Evolutionary conservation across 257 asterid species (phyloP).

Genomic region (Salvia miltiorrhiza): DNA sequence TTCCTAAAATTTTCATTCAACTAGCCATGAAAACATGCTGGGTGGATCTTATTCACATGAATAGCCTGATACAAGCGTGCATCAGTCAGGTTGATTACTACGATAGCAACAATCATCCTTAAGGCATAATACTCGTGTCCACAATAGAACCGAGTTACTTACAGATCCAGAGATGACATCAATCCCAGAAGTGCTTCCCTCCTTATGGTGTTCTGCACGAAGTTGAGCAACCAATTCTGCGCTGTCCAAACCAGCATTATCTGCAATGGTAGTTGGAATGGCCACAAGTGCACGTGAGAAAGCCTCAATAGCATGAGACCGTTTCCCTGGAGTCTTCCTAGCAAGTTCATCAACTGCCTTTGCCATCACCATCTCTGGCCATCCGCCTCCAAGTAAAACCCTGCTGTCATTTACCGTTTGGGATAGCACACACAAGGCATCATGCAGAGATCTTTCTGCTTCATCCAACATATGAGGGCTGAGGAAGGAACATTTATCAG

Average conservation of each 20-base stretch:
- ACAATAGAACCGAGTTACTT: neutral
- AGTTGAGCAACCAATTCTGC: conserved; percentile 86
- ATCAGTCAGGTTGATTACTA: neutral
- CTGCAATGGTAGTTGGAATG: conserved; percentile 87
- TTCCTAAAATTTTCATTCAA: neutral
- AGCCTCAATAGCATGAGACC: conserved; percentile 89
- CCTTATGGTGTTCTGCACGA: conserved; percentile 91
- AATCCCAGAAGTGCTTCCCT: conserved; percentile 69
- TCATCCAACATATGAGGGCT: conserved; percentile 92
- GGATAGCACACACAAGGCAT: conserved; percentile 88
- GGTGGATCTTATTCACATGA: neutral
- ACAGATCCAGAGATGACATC: conserved; percentile 71
- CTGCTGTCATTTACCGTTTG: conserved; percentile 90
- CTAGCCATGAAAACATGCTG: neutral
- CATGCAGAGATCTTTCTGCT: conserved; percentile 90
- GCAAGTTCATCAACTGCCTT: conserved; percentile 92
- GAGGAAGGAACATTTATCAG: conserved; percentile 30
- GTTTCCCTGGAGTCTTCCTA: conserved; percentile 81
- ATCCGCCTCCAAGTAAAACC: conserved; percentile 83
- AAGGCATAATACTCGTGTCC: neutral
- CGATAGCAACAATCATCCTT: neutral
- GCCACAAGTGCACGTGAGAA: conserved; percentile 80
- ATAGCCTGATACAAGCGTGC: neutral
- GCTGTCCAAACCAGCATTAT: conserved; percentile 88
- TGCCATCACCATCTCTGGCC: conserved; percentile 97